Percentiles rank a stretch among this genome's conserved stretches.
Conservation (phyloP, 78 protist species). For the Andalucia godoyi region DNA sequence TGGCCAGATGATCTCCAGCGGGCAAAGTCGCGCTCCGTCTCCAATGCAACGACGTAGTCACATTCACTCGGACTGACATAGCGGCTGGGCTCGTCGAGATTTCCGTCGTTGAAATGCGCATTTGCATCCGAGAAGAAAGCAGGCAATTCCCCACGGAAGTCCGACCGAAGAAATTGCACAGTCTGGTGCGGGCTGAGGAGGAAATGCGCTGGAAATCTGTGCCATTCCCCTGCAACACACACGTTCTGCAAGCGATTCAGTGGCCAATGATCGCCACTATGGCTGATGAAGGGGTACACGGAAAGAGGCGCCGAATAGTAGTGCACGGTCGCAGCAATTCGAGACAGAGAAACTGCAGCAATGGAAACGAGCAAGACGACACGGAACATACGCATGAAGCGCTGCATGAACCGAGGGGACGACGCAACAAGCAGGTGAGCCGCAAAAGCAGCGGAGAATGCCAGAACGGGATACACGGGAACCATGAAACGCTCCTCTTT, state of each 20-base stretch:
- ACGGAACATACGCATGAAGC: too few species aligned
- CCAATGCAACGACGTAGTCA: neutral
- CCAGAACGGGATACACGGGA: conserved; percentile 11
- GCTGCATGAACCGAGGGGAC: too few species aligned
- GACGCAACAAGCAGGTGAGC: too few species aligned
- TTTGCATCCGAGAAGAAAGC: neutral
- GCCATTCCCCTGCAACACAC: conserved; percentile 23
- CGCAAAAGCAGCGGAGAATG: neutral
- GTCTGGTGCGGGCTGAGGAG: neutral
- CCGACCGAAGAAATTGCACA: neutral
- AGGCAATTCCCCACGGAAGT: neutral
- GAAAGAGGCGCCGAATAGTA: too few species aligned
- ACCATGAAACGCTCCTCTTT: conserved; percentile 40
- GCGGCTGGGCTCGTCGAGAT: neutral
- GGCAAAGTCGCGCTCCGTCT: neutral
- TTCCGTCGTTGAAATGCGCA: neutral
- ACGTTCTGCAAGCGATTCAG: neutral
- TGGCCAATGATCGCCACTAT: neutral
- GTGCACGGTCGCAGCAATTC: neutral
- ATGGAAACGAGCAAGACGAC: neutral
- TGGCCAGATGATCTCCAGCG: too few species aligned
- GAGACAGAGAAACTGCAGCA: neutral
- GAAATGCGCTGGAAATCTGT: conserved; percentile 10
- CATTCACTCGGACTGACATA: neutral
- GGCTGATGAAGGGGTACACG: neutral